Base-by-base conservation (phyloP, 2,329 filamentous ascomycete genomes). In the Fusarium heterosporum region DNA sequence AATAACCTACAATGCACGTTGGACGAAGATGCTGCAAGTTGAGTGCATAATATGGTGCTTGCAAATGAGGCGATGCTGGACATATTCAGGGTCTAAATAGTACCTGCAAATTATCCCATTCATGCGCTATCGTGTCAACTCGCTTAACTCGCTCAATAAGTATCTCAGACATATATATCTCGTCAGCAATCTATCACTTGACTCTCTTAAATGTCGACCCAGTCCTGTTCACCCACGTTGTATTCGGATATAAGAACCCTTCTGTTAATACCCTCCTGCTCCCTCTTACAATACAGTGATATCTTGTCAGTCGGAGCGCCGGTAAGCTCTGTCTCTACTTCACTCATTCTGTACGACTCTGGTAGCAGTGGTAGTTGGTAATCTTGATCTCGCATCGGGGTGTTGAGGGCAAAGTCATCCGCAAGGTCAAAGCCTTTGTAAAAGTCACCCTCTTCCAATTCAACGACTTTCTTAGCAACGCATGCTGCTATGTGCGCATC, bases 381-480 rank as follows among this genome's bases (percentile, higher is more conserved):
- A 36, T 72, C 64, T 6, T 38, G 28, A 4, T 45, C 40, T 3
- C 38, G 46, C 6, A 66, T 58, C 4, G 51, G 17, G n/a, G 45
- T 61, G 2, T 52, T 62, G 2, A 68, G 39, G 8, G 25, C n/a
- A 38, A 70, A 70, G 22, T 61, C 46, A 39, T 70, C 64, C 1
- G 22, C 53, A 4, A 56, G 25, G 14, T 67, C 61, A 28, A 61
- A 7, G 2, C 40, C 65, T 6, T 41, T 8, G 11, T 72, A 71
- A 29, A 72, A 72, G 11, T 57, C 46, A 12, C 64, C 48, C 25
- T 81, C 79, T 43, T 82, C 80, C 13, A 81, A 65, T 42, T 76
- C 69, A 59, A 82, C 73, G 0, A 83, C 73, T 53, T 78, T 77
- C 22, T 66, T 63, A 1, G 76, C 76, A 5, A 82, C 69, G 16